phyloP scores from a whole-genome alignment of 129 eudicot species.

The Escallonia herrerae region DNA sequence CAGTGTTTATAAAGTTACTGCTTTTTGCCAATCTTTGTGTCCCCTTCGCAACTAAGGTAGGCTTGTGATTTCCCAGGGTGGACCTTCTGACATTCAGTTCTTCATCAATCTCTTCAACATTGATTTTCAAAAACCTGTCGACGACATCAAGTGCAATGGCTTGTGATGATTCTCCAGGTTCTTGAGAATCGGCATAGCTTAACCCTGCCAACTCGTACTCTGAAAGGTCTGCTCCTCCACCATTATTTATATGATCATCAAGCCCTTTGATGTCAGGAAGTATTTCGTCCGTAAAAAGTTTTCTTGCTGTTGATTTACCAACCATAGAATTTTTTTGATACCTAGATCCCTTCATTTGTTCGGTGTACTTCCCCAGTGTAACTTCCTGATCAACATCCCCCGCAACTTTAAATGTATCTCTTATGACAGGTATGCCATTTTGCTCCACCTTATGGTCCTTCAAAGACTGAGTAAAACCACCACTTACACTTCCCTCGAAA shows the following conservation, averaged over 20 bases:
- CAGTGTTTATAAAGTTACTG: slow-evolving; percentile 24
- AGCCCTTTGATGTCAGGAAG: slow-evolving; percentile 21
- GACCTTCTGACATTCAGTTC: slow-evolving; percentile 17
- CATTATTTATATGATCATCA: slow-evolving; percentile 12
- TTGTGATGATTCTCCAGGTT: slow-evolving; percentile 93
- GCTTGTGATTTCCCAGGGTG: slow-evolving; percentile 35
- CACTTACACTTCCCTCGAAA: slow-evolving; percentile 7
- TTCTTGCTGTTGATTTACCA: slow-evolving; percentile 51
- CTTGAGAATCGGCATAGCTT: slow-evolving; percentile 81
- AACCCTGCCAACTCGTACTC: slow-evolving; percentile 53
- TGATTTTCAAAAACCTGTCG: slow-evolving; percentile 60
- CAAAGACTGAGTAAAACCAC: slow-evolving; percentile 20
- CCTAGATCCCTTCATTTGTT: slow-evolving; percentile 16
- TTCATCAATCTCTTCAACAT: slow-evolving; percentile 35
- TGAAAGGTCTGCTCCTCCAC: slow-evolving; percentile 17
- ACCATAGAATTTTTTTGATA: slow-evolving; percentile 21
- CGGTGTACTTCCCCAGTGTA: slow-evolving; percentile 18
- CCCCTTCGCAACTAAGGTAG: slow-evolving; percentile 59
- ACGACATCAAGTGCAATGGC: slow-evolving; percentile 80
- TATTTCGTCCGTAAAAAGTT: slow-evolving; percentile 55
- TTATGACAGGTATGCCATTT: slow-evolving; percentile 8
- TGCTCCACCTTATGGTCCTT: slow-evolving; percentile 19
- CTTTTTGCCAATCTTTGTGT: slow-evolving; percentile 53
- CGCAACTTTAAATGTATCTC: slow-evolving; percentile 10
- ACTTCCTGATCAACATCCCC: slow-evolving; percentile 20